Evolutionary conservation across 768 basidiomycete genomes (phyloP).

Genomic region (Lactifluus echinatus): DNA sequence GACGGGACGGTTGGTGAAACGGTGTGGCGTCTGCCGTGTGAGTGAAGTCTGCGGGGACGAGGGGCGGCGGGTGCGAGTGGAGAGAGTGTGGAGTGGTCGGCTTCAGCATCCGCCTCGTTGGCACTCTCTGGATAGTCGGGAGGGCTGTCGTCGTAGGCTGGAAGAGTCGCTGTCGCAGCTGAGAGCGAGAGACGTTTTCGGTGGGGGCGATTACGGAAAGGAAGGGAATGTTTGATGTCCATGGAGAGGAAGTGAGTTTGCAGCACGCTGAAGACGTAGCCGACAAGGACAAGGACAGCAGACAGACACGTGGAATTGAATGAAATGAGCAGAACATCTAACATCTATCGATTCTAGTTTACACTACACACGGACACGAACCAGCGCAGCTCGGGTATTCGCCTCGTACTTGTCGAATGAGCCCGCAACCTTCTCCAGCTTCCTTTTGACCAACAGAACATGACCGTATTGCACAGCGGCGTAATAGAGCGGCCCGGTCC

Average conservation of each 20-base stretch:
- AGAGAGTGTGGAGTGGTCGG: conserved; percentile 34
- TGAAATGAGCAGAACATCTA: no score
- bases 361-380: conserved; percentile 5
- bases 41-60: conserved; percentile 31
- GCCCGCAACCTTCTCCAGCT: conserved; percentile 17
- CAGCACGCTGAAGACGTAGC: no score
- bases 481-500: conserved; percentile 19
- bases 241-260: conserved; percentile 1
- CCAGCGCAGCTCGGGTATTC: neutral
- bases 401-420: conserved; percentile 16
- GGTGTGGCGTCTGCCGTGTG: conserved; percentile 23
- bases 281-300: no score
- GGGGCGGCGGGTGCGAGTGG: conserved; percentile 24
- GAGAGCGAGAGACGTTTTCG: conserved; percentile 55
- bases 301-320: no score
- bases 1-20: conserved; percentile 20
- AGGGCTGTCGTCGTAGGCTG: conserved; percentile 59
- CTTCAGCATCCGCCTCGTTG: conserved; percentile 69
- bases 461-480: conserved; percentile 10
- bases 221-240: conserved; percentile 12
- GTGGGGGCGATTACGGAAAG: conserved; percentile 30
- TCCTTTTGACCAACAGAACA: neutral
- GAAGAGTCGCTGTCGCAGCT: conserved; percentile 57
- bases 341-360: no score
- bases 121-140: conserved; percentile 73